Conservation (phyloP, 2,329 filamentous ascomycete genomes). For the Fusarium dimerum region DNA sequence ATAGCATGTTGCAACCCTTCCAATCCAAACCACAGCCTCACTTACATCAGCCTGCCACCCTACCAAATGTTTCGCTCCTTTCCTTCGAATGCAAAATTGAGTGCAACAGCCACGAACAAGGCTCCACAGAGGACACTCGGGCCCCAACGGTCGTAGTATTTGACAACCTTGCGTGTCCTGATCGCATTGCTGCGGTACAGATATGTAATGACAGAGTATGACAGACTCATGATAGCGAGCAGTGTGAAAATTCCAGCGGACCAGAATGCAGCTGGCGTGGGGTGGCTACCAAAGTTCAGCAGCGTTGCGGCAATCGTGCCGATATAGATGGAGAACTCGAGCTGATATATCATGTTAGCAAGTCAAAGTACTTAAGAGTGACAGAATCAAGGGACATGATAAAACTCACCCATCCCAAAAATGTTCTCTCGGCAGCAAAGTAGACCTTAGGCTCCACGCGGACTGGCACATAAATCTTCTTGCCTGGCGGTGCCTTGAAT, state of each 20-base stretch:
- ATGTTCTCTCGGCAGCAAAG: slow-evolving; percentile 94
- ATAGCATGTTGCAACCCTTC: too few relatives aligned
- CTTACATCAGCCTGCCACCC: not conserved
- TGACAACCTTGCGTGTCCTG: slow-evolving; percentile 77
- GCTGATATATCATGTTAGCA: slow-evolving; percentile 46
- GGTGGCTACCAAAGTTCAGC: slow-evolving; percentile 73
- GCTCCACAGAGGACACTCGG: slow-evolving; percentile 75
- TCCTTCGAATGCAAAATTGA: slow-evolving; percentile 83
- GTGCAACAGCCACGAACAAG: slow-evolving; percentile 69
- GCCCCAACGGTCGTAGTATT: slow-evolving; percentile 88
- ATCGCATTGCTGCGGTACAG: slow-evolving; percentile 87
- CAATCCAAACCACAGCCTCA: not conserved
- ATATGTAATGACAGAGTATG: slow-evolving; percentile 83
- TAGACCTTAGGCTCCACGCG: slow-evolving; percentile 97
- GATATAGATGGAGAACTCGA: slow-evolving; percentile 95
- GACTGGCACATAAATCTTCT: slow-evolving; percentile 94
- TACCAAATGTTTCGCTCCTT: slow-evolving; percentile 59
- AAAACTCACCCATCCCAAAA: slow-evolving; percentile 79
- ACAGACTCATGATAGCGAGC: slow-evolving; percentile 73
- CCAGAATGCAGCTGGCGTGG: slow-evolving; percentile 60
- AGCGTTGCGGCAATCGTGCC: slow-evolving; percentile 83
- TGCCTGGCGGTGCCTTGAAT: slow-evolving; percentile 76
- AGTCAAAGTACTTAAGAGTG: slow-evolving; percentile 10
- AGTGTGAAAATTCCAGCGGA: slow-evolving; percentile 79
- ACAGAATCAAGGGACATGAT: not conserved